Evolutionary conservation across 73 alveolate genomes (phyloP).

Genomic region (Tetrahymena thermophila): DNA sequence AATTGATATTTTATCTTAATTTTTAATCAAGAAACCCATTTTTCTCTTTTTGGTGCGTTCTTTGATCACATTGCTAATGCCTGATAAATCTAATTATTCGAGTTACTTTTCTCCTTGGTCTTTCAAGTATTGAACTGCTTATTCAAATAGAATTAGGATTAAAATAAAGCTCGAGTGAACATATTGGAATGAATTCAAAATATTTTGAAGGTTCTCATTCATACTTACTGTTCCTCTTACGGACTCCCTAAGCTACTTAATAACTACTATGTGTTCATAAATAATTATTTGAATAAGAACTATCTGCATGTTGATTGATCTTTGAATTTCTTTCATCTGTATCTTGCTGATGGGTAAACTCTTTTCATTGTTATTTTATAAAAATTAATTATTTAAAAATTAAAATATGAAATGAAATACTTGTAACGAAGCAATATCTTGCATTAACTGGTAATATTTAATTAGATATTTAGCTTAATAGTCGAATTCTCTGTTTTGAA

Average conservation of each 20-base stretch:
- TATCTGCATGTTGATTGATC: neutral
- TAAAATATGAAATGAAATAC: neutral
- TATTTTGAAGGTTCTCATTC: neutral
- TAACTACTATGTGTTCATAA: neutral
- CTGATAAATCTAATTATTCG: neutral
- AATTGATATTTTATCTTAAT: neutral
- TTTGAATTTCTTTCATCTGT: neutral
- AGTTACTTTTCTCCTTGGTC: neutral
- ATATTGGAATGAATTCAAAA: neutral
- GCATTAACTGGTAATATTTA: neutral
- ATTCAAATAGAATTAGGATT: neutral
- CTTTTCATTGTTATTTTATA: neutral
- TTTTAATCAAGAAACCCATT: neutral
- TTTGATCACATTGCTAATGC: neutral
- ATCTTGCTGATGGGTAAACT: neutral
- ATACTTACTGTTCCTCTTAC: neutral
- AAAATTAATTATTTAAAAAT: neutral
- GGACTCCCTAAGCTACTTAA: neutral
- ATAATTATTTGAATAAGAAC: neutral
- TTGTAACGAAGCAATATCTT: neutral
- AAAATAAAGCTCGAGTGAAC: neutral
- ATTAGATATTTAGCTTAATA: neutral
- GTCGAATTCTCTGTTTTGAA: neutral
- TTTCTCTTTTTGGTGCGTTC: neutral
- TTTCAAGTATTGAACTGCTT: neutral